Percentiles rank a stretch among this genome's conserved stretches.
These are phyloP conservation scores for Schoenoplectus triqueter DNA, from an alignment of 202 grass and related monocot species.

Conservation along the genomic window DNA sequence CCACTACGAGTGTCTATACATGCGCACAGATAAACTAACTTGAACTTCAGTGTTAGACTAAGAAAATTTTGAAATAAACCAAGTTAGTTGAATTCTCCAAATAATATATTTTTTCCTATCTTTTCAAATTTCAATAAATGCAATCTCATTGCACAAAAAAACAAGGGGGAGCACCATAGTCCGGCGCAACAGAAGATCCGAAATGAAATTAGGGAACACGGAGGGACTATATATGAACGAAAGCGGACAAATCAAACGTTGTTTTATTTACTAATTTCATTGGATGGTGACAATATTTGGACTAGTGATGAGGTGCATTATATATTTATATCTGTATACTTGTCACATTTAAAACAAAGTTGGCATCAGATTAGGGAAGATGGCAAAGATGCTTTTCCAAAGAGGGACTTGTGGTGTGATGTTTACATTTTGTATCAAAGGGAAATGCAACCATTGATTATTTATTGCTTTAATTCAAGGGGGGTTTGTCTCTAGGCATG, in stretches of 20 bases:
- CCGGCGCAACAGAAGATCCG: slow-evolving; percentile 12
- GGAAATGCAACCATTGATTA: slow-evolving; percentile 27
- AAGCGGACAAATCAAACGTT: slow-evolving; percentile 37
- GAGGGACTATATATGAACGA: neutral
- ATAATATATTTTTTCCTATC: neutral
- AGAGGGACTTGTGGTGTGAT: slow-evolving; percentile 34
- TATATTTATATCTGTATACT: slow-evolving; percentile 20
- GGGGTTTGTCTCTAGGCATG: slow-evolving; percentile 29
- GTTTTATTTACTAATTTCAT: slow-evolving; percentile 7
- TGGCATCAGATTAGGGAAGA: slow-evolving; percentile 32
- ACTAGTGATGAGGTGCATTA: slow-evolving; percentile 31
- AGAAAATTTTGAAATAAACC: no score
- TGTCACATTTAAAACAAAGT: slow-evolving; percentile 34
- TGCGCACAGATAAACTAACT: no score
- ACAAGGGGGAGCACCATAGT: neutral
- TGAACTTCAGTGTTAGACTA: no score
- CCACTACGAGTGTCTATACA: no score
- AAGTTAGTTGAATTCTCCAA: no score
- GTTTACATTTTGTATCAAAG: slow-evolving; percentile 10
- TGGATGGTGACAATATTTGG: slow-evolving; percentile 28
- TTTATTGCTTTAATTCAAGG: slow-evolving; percentile 27
- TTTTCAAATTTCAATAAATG: neutral
- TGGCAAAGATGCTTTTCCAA: slow-evolving; percentile 39
- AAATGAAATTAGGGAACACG: neutral
- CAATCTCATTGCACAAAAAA: neutral